Base-by-base conservation (phyloP, 2,329 filamentous ascomycete genomes). In the Monosporascus sp. region DNA sequence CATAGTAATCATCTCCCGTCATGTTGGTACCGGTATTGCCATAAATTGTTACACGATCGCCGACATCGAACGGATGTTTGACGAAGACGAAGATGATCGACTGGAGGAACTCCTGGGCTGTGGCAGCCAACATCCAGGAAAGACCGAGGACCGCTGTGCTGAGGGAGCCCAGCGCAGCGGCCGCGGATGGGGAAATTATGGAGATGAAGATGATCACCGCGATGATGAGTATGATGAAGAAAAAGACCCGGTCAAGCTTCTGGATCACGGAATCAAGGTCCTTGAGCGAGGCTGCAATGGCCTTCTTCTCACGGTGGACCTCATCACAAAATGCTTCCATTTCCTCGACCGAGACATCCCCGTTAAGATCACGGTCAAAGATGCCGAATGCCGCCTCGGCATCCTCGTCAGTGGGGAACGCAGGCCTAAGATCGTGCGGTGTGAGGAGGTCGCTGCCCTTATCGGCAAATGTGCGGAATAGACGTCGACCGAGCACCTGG, bases 11-110 rank as follows among this genome's bases (percentile, higher is more conserved):
- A 63, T 97, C 93, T 46, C 92, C 92, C 37, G 80, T 82, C 65
- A 91, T 79, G 17, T 79, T 69, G n/a, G 85, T 80, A 56, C 93
- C 93, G 0, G 91, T 91, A 63, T 91, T 95, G 51, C 92, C 92
- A 65, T 97, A 97, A 20, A 97, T 83, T 1, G 88, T 90, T 7
- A 97, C 90, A 63, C 93, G 86, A 68, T 97, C 93, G 51, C 93
- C 93, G 4, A 97, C 92, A 69, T 97, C 93, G 63, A 97, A 97
- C 0, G 93, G 93, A 68, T 97, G 93, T 75, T 97, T 97, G 72
- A 97, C 87, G 63, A 97, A 96, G 60, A 97, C 92, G 67, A 97
- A 97, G 61, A 97, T 89, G 66, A 93, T 84, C 9, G 91, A 96
- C 72, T 96, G 91, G 2, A 97, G 77, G 61, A 97, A 96, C 66